Percentiles rank a stretch among this genome's conserved stretches.
Conservation (phyloP, 805 yeast species). For the Kregervanrija pseudodelftensis region DNA sequence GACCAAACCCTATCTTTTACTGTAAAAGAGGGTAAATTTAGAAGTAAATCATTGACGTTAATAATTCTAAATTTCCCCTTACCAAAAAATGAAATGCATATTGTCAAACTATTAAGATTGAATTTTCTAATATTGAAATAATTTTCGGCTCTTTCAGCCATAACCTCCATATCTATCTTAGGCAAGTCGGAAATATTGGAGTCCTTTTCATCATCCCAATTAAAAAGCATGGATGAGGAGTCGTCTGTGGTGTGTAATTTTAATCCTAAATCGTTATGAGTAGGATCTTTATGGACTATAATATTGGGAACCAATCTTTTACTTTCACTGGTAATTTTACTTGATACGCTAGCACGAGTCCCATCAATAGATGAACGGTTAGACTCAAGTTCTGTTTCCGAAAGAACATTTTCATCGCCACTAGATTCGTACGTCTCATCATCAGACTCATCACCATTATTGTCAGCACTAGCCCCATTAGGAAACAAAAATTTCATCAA, state of each 20-base stretch:
- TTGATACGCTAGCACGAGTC: no score
- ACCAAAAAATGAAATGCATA: constrained; percentile 73
- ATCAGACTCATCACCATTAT: neutral
- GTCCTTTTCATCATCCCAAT: constrained; percentile 6
- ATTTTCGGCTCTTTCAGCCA: constrained; percentile 70
- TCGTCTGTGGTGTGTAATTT: no score
- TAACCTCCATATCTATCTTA: constrained; percentile 33
- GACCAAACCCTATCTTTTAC: constrained; percentile 67
- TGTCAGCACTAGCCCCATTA: constrained; percentile 1
- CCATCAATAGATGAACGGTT: no score
- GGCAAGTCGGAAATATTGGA: neutral
- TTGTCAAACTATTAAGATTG: constrained; percentile 38
- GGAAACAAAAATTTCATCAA: constrained; percentile 71
- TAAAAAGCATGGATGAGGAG: constrained; percentile 1
- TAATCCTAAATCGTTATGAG: no score
- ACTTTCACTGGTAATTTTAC: neutral
- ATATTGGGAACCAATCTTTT: no score
- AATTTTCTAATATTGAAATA: constrained; percentile 63
- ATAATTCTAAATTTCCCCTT: constrained; percentile 60
- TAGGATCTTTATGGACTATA: no score
- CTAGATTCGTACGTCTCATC: neutral
- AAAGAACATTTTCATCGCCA: neutral
- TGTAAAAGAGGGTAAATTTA: constrained; percentile 55
- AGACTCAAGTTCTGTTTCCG: no score
- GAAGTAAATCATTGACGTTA: constrained; percentile 67